phyloP scores from a whole-genome alignment of 202 grass and related monocot species.

The Hordeum pubiflorum region DNA sequence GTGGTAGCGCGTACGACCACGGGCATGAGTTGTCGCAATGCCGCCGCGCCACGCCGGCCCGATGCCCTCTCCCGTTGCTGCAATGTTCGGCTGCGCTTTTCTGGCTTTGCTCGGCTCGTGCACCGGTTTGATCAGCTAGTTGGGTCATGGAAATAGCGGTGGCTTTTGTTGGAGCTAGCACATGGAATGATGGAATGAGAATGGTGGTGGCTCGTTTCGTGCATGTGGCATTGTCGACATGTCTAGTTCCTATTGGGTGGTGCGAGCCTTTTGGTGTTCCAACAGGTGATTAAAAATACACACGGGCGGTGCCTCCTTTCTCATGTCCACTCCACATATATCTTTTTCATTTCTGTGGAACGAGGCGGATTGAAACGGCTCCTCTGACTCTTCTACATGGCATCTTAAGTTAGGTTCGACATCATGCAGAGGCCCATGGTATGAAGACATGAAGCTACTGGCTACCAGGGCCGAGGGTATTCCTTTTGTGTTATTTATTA shows the following conservation, averaged over 20 bases:
- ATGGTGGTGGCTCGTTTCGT: neutral
- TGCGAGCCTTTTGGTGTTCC: neutral
- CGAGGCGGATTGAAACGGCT: neutral
- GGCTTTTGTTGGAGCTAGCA: neutral
- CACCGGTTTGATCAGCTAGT: neutral
- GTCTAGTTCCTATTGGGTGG: neutral
- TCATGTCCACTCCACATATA: neutral
- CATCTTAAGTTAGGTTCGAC: neutral
- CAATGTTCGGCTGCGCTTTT: neutral
- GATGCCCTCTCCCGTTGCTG: neutral
- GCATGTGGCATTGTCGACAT: neutral
- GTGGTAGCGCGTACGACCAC: neutral
- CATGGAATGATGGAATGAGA: neutral
- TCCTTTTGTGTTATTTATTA: neutral
- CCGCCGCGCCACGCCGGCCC: neutral
- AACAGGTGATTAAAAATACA: neutral
- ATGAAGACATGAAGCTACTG: neutral
- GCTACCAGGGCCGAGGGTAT: no score
- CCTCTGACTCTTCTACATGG: neutral
- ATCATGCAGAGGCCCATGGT: neutral
- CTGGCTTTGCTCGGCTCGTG: neutral
- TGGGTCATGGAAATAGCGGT: neutral
- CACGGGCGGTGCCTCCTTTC: no score
- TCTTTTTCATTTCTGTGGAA: neutral
- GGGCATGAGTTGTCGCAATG: neutral